Conservation (phyloP, 768 basidiomycete genomes). For the Rhizopogon vulgaris region DNA sequence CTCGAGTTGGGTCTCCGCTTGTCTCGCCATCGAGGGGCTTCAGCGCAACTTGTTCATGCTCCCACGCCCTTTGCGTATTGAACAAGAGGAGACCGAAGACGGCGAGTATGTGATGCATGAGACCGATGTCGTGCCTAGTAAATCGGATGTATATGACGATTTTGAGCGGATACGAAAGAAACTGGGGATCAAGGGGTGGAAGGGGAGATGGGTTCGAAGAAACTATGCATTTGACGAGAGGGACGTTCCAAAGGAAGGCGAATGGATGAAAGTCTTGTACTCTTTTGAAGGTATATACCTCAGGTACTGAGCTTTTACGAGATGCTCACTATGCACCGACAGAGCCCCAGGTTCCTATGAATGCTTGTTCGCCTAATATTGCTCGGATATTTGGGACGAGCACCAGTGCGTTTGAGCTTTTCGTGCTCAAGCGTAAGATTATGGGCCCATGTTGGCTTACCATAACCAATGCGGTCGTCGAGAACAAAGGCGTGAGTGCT, state of each 20-base stretch:
- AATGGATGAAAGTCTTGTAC: conserved; percentile 94
- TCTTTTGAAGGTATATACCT: conserved; percentile 72
- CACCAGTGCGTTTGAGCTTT: conserved; percentile 86
- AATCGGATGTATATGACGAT: conserved; percentile 72
- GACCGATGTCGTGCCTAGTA: conserved; percentile 68
- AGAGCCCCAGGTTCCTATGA: conserved; percentile 53
- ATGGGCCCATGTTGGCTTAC: conserved; percentile 99
- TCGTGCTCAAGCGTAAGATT: conserved; percentile 93
- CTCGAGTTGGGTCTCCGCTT: conserved; percentile 70
- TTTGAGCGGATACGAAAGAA: conserved; percentile 76
- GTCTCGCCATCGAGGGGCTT: conserved; percentile 78
- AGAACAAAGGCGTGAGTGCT: conserved; percentile 67
- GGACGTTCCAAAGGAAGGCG: conserved; percentile 74
- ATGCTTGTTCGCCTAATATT: conserved; percentile 78
- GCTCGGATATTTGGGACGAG: conserved; percentile 85
- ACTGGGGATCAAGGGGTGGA: conserved; percentile 69
- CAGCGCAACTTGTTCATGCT: conserved; percentile 89
- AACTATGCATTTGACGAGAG: conserved; percentile 83
- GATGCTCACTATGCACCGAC: neutral
- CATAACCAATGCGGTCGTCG: conserved; percentile 70
- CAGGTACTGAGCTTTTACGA: neutral
- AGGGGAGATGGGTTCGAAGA: conserved; percentile 78
- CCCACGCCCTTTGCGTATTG: conserved; percentile 63
- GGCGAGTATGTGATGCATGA: conserved; percentile 40
- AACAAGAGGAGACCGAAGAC: conserved; percentile 23